Percentiles rank a stretch among this genome's conserved stretches.
Conservation (phyloP, 805 yeast species). For the Jamesozyma spencerorum region DNA sequence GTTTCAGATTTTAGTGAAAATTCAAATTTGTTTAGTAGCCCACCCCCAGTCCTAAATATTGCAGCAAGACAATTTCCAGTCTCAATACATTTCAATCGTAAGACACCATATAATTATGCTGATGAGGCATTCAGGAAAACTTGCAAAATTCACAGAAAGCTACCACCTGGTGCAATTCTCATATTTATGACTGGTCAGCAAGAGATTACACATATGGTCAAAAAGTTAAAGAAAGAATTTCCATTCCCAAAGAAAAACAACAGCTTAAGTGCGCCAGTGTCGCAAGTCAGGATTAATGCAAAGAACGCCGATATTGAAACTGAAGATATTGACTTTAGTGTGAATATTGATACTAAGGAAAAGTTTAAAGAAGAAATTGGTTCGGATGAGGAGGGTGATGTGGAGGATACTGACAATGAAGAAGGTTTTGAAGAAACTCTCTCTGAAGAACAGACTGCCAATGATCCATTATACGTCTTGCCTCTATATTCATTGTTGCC, state of each 20-base stretch:
- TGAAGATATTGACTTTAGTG: slow-evolving; percentile 77
- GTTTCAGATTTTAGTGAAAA: slow-evolving; percentile 91
- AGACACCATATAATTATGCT: slow-evolving; percentile 67
- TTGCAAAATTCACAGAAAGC: slow-evolving; percentile 70
- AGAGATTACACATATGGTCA: slow-evolving; percentile 74
- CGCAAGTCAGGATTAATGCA: slow-evolving; percentile 43
- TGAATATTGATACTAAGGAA: slow-evolving; percentile 30
- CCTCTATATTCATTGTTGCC: slow-evolving; percentile 91
- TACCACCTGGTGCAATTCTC: slow-evolving; percentile 92
- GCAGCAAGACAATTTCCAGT: slow-evolving; percentile 95
- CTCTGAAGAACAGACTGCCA: slow-evolving; percentile 60
- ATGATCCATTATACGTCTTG: slow-evolving; percentile 77
- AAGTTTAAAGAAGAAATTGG: slow-evolving; percentile 27
- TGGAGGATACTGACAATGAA: slow-evolving; percentile 34
- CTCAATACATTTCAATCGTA: slow-evolving; percentile 76
- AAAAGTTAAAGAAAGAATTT: slow-evolving; percentile 55
- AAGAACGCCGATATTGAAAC: slow-evolving; percentile 67
- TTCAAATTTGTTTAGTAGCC: slow-evolving; percentile 46
- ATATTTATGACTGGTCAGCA: slow-evolving; percentile 91
- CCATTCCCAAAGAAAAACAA: slow-evolving; percentile 36
- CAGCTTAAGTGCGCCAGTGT: slow-evolving; percentile 28
- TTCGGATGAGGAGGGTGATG: slow-evolving; percentile 30
- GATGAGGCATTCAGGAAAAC: slow-evolving; percentile 83
- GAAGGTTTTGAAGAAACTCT: slow-evolving; percentile 60
- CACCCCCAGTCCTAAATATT: slow-evolving; percentile 84